These are phyloP conservation scores for Andrographis paniculata DNA, from an alignment of 305 asterid species.

Conservation along the genomic window DNA sequence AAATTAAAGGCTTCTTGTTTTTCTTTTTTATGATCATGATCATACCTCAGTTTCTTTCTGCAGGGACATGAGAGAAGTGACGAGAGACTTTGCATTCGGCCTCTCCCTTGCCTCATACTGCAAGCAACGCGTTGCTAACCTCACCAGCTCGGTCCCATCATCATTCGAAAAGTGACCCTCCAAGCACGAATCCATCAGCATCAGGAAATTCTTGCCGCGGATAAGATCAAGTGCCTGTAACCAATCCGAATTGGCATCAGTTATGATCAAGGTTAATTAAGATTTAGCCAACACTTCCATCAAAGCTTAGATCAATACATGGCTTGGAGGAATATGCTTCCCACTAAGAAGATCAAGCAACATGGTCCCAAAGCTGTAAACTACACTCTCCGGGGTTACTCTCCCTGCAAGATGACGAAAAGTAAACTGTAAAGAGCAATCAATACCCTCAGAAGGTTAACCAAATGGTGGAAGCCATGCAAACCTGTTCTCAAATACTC, in stretches of 20 bases:
- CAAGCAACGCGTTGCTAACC: conserved; percentile 84
- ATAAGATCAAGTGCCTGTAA: conserved; percentile 86
- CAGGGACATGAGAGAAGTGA: conserved; percentile 53
- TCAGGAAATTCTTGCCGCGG: conserved; percentile 70
- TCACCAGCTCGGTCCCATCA: conserved; percentile 78
- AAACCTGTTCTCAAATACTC: conserved; percentile 83
- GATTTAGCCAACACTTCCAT: neutral
- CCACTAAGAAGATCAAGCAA: conserved; percentile 85
- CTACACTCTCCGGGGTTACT: conserved; percentile 84
- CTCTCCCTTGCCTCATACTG: conserved; percentile 90
- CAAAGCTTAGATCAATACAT: conserved; percentile 35
- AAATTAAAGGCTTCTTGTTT: too few species aligned
- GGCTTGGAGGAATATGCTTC: conserved; percentile 90
- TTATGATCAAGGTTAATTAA: too few species aligned
- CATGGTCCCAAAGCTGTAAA: conserved; percentile 90
- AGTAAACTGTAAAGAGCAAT: too few species aligned
- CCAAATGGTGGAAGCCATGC: neutral
- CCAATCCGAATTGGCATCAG: neutral
- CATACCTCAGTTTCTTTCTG: conserved; percentile 84
- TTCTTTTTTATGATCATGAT: neutral
- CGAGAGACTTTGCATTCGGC: conserved; percentile 73
- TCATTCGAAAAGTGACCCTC: conserved; percentile 86
- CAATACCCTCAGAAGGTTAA: neutral
- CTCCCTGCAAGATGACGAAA: conserved; percentile 75
- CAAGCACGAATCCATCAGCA: conserved; percentile 89